Evolutionary conservation across 1,284 basidiomycete genomes (phyloP).

Genomic region (Cutaneotrichosporon cavernicola): DNA sequence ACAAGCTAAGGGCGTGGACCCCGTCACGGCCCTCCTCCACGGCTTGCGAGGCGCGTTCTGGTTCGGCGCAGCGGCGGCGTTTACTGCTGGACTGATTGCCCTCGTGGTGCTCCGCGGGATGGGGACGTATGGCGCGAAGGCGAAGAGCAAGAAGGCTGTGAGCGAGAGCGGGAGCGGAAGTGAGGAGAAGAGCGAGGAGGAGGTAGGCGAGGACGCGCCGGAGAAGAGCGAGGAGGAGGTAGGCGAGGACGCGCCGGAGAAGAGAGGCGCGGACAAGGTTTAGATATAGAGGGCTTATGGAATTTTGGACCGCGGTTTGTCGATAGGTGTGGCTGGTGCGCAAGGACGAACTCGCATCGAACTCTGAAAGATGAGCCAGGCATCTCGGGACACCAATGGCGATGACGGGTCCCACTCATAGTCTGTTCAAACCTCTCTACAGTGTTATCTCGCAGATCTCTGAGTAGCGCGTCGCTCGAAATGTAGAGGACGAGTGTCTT

Average conservation of each 20-base stretch:
- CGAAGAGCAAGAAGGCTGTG: background rate
- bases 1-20: conserved; percentile 20
- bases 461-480: too few relatives aligned
- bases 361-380: too few relatives aligned
- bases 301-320: background rate
- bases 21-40: conserved; percentile 26
- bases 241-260: background rate
- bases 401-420: too few relatives aligned
- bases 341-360: too few relatives aligned
- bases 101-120: conserved; percentile 37
- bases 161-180: background rate
- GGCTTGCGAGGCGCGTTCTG: conserved; percentile 48
- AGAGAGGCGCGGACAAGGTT: background rate
- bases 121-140: conserved; percentile 27
- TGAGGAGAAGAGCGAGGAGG: background rate
- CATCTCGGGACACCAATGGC: too few relatives aligned
- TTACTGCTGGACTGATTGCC: conserved; percentile 38
- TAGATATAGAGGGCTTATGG: background rate
- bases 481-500: too few relatives aligned
- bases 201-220: background rate
- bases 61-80: conserved; percentile 43
- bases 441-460: too few relatives aligned
- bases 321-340: too few relatives aligned
- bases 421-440: too few relatives aligned
- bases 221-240: conserved; percentile 1